Base-by-base conservation (phyloP, 2,329 filamentous ascomycete species). In the Monilinia aucupariae region DNA sequence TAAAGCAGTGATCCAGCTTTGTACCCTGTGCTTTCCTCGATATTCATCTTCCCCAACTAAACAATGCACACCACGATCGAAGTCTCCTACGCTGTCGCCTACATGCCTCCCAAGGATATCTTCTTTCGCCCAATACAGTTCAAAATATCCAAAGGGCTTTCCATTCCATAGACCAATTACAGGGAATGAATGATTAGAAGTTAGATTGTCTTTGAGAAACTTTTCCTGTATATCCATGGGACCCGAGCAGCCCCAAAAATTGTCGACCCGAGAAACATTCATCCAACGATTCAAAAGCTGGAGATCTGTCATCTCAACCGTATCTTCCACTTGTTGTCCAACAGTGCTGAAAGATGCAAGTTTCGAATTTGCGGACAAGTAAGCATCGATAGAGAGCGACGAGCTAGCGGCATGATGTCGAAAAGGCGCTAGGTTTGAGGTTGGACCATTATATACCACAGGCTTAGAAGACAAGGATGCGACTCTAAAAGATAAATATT, bases 121-220 rank as follows among this genome's bases (percentile, higher is more conserved):
- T 74, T 99, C 94, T 72, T 96, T 96, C 4, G 94, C 91, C 93
- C 94, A 99, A 77, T 99, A 99, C 41, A 99, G 83, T 78, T 99
- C 94, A 73, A 99, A 97, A 74, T 96, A 99, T 0, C 92, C 94
- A 77, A 97, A 99, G 0, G 93, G 93, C 65, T 93, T 88, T 13
- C 91, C 92, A 70, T 97, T 91, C 90, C 93, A 99, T 73, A 92
- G 87, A 0, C 90, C 94, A 65, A 97, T 93, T 0, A 88, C 91
- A 0, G 94, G 94, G 75, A 97, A 96, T 10, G 87, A 91, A 75
- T 97, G 89, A 22, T 81, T 80, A 25, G 82, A 86, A 15, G 80
- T 80, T 13, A 97, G 77, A 0, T 82, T 86, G 2, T 78, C 79
- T 25, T 81, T 78, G 4, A 99, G 79, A 65, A 96, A 96, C 2